phyloP scores from a whole-genome alignment of 106 monocot species.

The Amphibolis antarctica region DNA sequence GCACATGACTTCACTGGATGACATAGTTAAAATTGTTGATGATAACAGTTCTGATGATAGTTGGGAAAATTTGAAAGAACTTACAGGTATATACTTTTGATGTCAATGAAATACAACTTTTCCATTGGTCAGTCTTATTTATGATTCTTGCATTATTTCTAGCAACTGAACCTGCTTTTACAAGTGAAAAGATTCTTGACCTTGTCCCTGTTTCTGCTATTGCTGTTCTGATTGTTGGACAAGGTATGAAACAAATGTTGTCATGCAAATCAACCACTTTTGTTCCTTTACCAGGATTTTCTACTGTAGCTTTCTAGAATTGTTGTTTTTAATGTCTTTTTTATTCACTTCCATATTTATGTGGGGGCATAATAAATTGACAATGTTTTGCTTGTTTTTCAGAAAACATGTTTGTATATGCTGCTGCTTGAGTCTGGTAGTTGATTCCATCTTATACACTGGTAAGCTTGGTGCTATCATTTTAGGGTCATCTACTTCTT shows the following conservation, averaged over 20 bases:
- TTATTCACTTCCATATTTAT: not conserved
- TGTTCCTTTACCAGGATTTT: not conserved
- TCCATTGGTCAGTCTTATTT: too few species aligned
- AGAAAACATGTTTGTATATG: constrained; percentile 57
- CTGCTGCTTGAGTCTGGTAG: constrained; percentile 14
- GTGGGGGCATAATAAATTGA: not conserved
- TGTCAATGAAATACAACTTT: too few species aligned
- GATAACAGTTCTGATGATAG: constrained; percentile 4
- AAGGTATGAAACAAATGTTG: constrained; percentile 38
- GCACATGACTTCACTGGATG: constrained; percentile 10
- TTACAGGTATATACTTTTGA: not conserved
- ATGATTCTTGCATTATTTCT: constrained; percentile 4
- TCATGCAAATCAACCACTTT: not conserved
- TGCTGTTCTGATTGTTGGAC: constrained; percentile 51
- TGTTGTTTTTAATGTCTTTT: not conserved
- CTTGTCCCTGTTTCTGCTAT: constrained; percentile 44
- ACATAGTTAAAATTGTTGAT: not conserved
- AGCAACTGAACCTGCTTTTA: constrained; percentile 63
- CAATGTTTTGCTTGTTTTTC: constrained; percentile 10
- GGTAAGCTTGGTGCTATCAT: too few species aligned
- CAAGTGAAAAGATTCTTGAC: constrained; percentile 58
- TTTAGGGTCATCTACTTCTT: too few species aligned
- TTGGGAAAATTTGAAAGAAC: not conserved
- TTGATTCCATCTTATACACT: too few species aligned
- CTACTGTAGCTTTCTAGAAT: not conserved